Percentiles rank a stretch among this genome's conserved stretches.
phyloP scores from a whole-genome alignment of 805 yeast genomes.

The Isabelozyma gotoi region DNA sequence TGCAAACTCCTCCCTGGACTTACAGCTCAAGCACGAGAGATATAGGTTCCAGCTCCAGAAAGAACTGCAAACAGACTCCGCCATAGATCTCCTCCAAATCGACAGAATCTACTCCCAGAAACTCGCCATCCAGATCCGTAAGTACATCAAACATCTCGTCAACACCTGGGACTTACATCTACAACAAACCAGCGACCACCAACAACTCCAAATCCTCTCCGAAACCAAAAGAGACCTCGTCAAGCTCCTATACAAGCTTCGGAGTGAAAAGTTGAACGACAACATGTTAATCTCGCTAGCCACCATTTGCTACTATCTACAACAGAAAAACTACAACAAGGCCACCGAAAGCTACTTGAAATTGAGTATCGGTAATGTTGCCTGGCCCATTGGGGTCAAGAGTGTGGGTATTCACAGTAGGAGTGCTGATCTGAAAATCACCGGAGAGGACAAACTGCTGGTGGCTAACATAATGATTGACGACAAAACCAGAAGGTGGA shows the following conservation, averaged over 20 bases:
- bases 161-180: conserved; percentile 37
- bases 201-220: conserved; percentile 13
- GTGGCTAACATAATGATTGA: conserved; percentile 76
- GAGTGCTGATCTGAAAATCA: conserved; percentile 57
- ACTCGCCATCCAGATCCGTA: conserved; percentile 43
- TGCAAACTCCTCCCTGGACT: no score
- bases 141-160: conserved; percentile 47
- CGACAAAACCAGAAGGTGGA: conserved; percentile 74
- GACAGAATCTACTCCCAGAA: conserved; percentile 18
- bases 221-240: conserved; percentile 50
- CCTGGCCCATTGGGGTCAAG: conserved; percentile 89
- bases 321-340: conserved; percentile 44
- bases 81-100: conserved; percentile 30
- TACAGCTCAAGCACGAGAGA: conserved; percentile 10
- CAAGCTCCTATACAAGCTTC: conserved; percentile 43
- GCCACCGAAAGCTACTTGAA: conserved; percentile 73
- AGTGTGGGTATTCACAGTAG: conserved; percentile 80
- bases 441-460: conserved; percentile 42
- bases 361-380: conserved; percentile 81
- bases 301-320: conserved; percentile 62
- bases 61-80: conserved; percentile 17
- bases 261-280: conserved; percentile 36
- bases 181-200: conserved; percentile 6
- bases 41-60: conserved; percentile 25
- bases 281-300: conserved; percentile 54